Evolutionary conservation across 768 basidiomycete genomes (phyloP).

Genomic region (Tricholoma matsutake): DNA sequence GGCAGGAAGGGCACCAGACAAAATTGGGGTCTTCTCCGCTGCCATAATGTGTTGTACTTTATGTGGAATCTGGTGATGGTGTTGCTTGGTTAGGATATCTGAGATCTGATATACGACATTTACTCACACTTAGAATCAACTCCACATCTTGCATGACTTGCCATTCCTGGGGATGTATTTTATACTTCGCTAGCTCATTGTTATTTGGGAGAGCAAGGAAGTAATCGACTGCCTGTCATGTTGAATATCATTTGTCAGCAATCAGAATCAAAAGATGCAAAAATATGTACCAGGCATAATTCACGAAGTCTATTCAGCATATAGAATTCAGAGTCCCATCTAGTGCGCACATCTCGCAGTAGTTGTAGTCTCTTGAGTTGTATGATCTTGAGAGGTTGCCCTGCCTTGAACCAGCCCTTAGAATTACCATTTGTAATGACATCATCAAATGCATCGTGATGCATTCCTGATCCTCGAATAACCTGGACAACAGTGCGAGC

Average conservation of each 20-base stretch:
- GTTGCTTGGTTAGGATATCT: background rate
- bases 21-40: constrained; percentile 14
- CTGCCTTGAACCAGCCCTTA: background rate
- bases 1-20: no score
- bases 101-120: background rate
- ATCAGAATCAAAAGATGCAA: background rate
- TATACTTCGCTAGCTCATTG: constrained; percentile 5
- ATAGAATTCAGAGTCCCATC: constrained; percentile 13
- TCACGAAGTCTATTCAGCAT: constrained; percentile 14
- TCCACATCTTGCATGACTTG: constrained; percentile 14
- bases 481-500: background rate
- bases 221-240: no score
- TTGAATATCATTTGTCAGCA: no score
- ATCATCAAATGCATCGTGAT: background rate
- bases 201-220: background rate
- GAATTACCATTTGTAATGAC: background rate
- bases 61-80: constrained; percentile 10
- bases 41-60: constrained; percentile 17
- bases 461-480: background rate
- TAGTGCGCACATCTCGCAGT: constrained; percentile 14
- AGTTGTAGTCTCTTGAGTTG: constrained; percentile 3
- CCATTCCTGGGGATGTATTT: constrained; percentile 13
- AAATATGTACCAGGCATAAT: constrained; percentile 11
- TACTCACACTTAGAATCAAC: constrained; percentile 8
- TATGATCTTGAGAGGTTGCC: background rate